Base-by-base conservation (phyloP, 768 basidiomycete genomes). In the Amanita molliuscula region DNA sequence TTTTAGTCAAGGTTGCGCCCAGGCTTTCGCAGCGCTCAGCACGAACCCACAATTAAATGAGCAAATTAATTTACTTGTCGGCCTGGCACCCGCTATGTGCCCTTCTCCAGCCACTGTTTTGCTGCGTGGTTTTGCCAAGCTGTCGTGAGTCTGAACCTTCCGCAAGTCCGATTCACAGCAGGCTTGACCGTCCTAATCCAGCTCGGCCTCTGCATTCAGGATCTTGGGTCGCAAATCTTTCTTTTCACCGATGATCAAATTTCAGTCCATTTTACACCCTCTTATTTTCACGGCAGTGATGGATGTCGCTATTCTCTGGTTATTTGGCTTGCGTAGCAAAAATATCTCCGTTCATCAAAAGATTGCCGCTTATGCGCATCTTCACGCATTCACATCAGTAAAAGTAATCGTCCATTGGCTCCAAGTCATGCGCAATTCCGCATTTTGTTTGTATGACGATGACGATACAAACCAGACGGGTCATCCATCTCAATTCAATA, bases 341-440 rank as follows among this genome's bases (percentile, higher is more conserved):
- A 91, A 90, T 62, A 89, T 90, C 59, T 62, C 78, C 8, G 59
- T 64, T 0, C 62, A 72, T 36, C 88, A 91, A 63, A 86, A 88
- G 62, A 73, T 77, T 33, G 87, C 87, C 0, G 88, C 87, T 0
- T 90, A 87, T 60, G 75, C 88, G 9, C 88, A 91, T 62, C 70
- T 91, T 3, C 90, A 88, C 67, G 85, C 84, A 35, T 87, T 81
- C 55, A 78, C 87, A 6, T 84, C 82, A 37, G 83, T 85, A 59
- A 91, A 91, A 63, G 79, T 85, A 2, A 83, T 91, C 61, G 88
- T 91, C 44, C 88, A 91, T 61, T 91, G 88, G 88, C 91, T 91
- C 72, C 84, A 88, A 64, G 88, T 90, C 62, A 89, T 90, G 88
- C 82, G 85, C 54, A 82, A 81, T 60, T 76, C 71, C 13, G 72